Base-by-base conservation (phyloP, 306 rosid genomes). In the Dalbergia cultrata region DNA sequence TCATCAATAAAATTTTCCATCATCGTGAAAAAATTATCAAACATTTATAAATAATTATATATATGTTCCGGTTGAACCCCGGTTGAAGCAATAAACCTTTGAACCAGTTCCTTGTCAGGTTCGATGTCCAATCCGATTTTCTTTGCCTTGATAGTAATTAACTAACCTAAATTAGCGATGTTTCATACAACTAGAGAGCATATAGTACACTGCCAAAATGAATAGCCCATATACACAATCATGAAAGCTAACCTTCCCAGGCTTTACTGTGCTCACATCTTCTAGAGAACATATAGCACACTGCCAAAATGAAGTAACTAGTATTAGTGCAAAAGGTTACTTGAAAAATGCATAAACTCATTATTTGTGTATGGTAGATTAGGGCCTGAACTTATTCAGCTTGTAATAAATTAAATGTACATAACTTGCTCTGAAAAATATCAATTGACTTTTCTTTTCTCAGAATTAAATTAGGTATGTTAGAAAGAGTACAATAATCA, bases 211-310 rank as follows among this genome's bases (percentile, higher is more conserved):
- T 26, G 31, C 31, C 31, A 26, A 37, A 37, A 4, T 49, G 10
- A 66, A 69, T 62, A 72, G 67, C 75, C 58, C 39, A 62, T 70
- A 57, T 18, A 16, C 3, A 13, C 77, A 69, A 41, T 72, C 47
- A 76, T 63, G 58, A 74, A 75, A 81, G 85, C 94, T 71, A 85
- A 95, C 99, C 98, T 95, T 90, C 82, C 98, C 97, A 5, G 97
- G 98, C 89, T 88, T 89, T 72, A 90, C 59, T 41, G 86, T 84
- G 85, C 83, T 87, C 76, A 88, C 88, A 18, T 95, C 99, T 90
- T 91, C 97, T 57, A 95, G 84, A 79, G 99, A 90, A 76, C 99
- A 95, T 70, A 95, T 93, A 57, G 41, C 98, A 89, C 92, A 77
- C 99, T 95, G 98, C 80, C 86, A 84, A 83, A 86, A 74, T 68